Conservation (phyloP, 768 basidiomycete genomes). For the Heimioporus sp. region DNA sequence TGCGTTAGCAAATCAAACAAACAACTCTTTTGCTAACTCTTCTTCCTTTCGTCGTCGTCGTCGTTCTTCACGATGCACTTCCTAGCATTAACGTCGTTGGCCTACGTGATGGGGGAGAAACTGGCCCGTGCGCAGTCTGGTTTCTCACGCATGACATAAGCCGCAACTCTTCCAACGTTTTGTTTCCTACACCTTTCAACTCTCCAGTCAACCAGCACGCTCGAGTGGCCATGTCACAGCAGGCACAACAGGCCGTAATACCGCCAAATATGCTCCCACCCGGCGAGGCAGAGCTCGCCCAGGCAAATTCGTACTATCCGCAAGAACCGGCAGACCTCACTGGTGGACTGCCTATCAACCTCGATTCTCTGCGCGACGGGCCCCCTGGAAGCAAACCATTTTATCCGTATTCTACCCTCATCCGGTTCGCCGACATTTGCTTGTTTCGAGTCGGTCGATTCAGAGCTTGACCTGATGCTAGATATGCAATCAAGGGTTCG, state of each 20-base stretch:
- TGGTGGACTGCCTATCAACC: conserved; percentile 81
- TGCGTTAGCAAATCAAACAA: conserved; percentile 60
- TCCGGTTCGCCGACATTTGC: conserved; percentile 55
- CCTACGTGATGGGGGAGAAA: conserved; percentile 25
- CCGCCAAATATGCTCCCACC: conserved; percentile 62
- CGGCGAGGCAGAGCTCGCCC: conserved; percentile 48
- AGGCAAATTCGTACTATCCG: conserved; percentile 64
- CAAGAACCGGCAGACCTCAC: conserved; percentile 77
- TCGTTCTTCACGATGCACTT: conserved; percentile 25
- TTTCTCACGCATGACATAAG: conserved; percentile 51
- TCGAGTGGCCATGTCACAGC: conserved; percentile 46
- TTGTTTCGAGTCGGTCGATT: not conserved
- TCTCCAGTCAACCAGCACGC: conserved; percentile 21
- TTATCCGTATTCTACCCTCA: conserved; percentile 88
- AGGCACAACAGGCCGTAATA: conserved; percentile 51
- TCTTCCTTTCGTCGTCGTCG: conserved; percentile 29
- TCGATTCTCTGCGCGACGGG: conserved; percentile 82
- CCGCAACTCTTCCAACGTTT: conserved; percentile 43
- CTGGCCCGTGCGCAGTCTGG: conserved; percentile 56
- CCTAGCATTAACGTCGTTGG: conserved; percentile 12
- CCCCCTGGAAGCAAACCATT: conserved; percentile 89
- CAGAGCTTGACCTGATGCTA: conserved; percentile 28
- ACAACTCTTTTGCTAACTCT: conserved; percentile 33
- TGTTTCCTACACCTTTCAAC: conserved; percentile 31
- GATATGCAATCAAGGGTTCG: conserved; percentile 90